These are phyloP conservation scores for Penicillium sp. DNA, from an alignment of 2,329 filamentous ascomycete genomes.

Conservation along the genomic window DNA sequence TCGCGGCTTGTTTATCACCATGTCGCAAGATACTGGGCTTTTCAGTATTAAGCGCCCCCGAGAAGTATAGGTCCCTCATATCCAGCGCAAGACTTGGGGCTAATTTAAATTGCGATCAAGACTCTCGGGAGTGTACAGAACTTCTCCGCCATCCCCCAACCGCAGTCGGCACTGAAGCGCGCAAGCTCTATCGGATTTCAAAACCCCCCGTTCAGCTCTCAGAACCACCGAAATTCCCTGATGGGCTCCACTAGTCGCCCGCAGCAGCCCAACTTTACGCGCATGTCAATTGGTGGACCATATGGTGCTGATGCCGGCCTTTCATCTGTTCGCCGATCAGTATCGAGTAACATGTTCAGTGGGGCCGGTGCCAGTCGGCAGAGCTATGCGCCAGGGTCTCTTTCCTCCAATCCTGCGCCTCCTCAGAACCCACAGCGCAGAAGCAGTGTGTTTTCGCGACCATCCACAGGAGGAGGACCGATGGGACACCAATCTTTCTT, in stretches of 20 bases:
- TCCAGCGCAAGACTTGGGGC: constrained; percentile 6
- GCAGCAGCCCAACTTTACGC: constrained; percentile 81
- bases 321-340: constrained; percentile 79
- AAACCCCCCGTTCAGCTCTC: constrained; percentile 63
- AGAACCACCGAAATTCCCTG: constrained; percentile 80
- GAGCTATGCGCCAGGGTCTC: constrained; percentile 64
- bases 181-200: constrained; percentile 72
- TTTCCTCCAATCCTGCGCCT: constrained; percentile 54
- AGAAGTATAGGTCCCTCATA: constrained; percentile 63
- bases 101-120: constrained; percentile 39
- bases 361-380: constrained; percentile 64
- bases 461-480: constrained; percentile 63
- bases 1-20: constrained; percentile 47
- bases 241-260: constrained; percentile 82
- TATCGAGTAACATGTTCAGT: constrained; percentile 65
- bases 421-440: constrained; percentile 59
- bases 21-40: constrained; percentile 84
- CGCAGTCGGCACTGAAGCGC: constrained; percentile 90
- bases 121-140: constrained; percentile 82
- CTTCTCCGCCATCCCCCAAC: constrained; percentile 84
- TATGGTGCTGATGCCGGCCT: constrained; percentile 78
- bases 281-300: constrained; percentile 70
- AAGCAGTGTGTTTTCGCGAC: constrained; percentile 81
- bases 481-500: constrained; percentile 90
- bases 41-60: constrained; percentile 90